Conservation (phyloP, 2,329 filamentous ascomycete genomes). For the Scolecobasidium constrictum region DNA sequence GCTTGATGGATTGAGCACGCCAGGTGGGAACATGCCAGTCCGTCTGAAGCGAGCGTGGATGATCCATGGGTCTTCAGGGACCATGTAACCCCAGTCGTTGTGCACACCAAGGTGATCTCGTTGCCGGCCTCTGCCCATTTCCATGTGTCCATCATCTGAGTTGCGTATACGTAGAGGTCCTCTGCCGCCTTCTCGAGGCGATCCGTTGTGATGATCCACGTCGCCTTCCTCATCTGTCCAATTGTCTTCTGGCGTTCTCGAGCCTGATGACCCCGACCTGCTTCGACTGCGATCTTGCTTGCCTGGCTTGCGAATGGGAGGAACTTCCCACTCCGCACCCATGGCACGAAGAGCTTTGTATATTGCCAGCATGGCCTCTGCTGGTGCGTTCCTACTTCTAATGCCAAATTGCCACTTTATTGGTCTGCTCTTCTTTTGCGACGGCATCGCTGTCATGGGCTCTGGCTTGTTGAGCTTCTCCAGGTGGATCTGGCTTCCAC, state of each 20-base stretch:
- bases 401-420: conserved; percentile 98
- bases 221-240: conserved; percentile 10
- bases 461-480: conserved; percentile 47
- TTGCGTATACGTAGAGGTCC: background rate
- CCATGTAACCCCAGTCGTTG: conserved; percentile 56
- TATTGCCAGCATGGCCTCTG: conserved; percentile 88
- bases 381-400: conserved; percentile 82
- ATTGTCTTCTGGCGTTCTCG: conserved; percentile 1
- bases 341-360: conserved; percentile 85
- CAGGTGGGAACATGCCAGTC: conserved; percentile 55
- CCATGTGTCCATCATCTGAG: background rate
- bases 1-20: conserved; percentile 36
- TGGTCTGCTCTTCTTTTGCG: conserved; percentile 60
- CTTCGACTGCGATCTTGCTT: conserved; percentile 27
- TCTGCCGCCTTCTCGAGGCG: background rate
- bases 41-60: conserved; percentile 85
- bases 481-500: conserved; percentile 52
- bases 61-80: conserved; percentile 93
- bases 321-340: conserved; percentile 74
- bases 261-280: conserved; percentile 13
- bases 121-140: conserved; percentile 21
- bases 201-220: conserved; percentile 3
- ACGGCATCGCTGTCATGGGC: conserved; percentile 43
- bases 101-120: conserved; percentile 32
- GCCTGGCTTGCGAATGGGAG: conserved; percentile 27